These are phyloP conservation scores for Eragrostis nindensis DNA, from an alignment of 176 grass and related monocot species.

Conservation along the genomic window DNA sequence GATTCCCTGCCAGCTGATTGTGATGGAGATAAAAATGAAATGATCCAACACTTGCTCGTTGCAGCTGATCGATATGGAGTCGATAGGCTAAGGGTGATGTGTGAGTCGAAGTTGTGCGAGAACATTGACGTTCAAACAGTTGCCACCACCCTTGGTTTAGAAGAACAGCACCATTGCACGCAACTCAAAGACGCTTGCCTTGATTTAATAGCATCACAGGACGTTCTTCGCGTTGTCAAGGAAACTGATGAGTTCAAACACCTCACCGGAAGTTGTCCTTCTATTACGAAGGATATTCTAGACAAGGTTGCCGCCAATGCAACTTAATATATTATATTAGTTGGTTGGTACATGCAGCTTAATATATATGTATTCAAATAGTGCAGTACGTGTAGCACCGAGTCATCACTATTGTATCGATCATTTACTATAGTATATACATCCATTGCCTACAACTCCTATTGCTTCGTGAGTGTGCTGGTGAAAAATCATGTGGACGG, in stretches of 20 bases:
- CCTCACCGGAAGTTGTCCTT: background rate
- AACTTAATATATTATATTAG: no score
- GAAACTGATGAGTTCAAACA: background rate
- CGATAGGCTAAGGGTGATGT: slow-evolving; percentile 16
- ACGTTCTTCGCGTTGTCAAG: background rate
- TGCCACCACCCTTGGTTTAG: background rate
- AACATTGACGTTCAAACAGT: background rate
- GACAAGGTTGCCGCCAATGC: no score
- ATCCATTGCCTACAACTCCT: no score
- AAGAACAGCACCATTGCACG: slow-evolving; percentile 22
- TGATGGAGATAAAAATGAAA: background rate
- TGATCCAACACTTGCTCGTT: slow-evolving; percentile 30
- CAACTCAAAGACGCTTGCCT: slow-evolving; percentile 7
- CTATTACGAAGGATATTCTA: slow-evolving; percentile 1
- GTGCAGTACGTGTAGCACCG: no score
- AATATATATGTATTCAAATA: no score
- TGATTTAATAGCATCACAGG: background rate
- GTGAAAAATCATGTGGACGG: no score
- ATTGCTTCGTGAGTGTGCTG: no score
- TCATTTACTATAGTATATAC: no score
- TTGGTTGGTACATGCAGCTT: no score
- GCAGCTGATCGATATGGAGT: slow-evolving; percentile 24
- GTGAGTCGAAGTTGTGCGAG: background rate
- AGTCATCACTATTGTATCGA: no score
- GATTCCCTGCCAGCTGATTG: background rate